Evolutionary conservation across 148 eudicot genomes (phyloP).

Genomic region (Rhododendron griersonianum): DNA sequence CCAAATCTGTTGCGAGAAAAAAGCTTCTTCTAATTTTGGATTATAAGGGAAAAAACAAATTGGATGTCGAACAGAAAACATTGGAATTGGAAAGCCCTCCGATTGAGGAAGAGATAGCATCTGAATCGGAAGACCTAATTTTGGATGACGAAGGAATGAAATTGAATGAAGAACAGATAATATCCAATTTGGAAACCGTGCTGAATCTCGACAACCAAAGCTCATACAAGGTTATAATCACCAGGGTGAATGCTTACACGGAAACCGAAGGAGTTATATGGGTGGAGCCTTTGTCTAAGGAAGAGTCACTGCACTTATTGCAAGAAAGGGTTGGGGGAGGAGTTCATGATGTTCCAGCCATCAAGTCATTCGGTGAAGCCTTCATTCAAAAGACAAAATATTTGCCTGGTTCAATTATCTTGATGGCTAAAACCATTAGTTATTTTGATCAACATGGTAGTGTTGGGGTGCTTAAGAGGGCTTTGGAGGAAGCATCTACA

Average conservation of each 20-base stretch:
- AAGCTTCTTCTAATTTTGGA: constrained; percentile 13
- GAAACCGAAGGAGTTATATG: neutral
- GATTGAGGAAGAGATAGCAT: neutral
- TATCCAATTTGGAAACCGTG: neutral
- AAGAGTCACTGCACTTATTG: constrained; percentile 9
- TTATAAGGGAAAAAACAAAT: neutral
- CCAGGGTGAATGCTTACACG: neutral
- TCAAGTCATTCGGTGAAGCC: neutral
- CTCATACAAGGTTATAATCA: constrained; percentile 12
- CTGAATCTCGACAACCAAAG: neutral
- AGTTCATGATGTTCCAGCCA: neutral
- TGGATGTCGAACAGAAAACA: neutral
- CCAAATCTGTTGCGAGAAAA: neutral
- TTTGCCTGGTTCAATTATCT: constrained; percentile 12
- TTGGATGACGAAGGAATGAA: neutral
- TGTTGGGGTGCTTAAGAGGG: neutral
- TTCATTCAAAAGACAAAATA: neutral
- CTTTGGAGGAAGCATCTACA: constrained; percentile 8
- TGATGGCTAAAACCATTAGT: constrained; percentile 19
- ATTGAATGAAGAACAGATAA: neutral
- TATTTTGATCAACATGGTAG: neutral
- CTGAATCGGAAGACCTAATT: neutral
- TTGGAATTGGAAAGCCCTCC: neutral
- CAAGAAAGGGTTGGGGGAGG: neutral
- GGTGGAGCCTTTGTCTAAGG: neutral